These are phyloP conservation scores for Rubia yunnanensis DNA, from an alignment of 257 asterid species.

Conservation along the genomic window DNA sequence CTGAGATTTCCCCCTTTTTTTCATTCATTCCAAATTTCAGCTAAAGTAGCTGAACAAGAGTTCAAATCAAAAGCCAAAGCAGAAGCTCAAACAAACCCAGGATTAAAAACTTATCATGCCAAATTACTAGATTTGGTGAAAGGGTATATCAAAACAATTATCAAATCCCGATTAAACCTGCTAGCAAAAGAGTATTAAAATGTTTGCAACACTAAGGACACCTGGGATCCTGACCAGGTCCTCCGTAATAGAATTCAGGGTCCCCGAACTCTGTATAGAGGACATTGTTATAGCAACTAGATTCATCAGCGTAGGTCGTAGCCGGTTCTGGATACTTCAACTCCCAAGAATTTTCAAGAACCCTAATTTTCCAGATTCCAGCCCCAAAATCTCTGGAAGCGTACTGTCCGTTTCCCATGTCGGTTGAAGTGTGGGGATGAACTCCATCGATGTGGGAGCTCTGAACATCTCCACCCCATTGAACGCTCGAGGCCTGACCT, in stretches of 20 bases:
- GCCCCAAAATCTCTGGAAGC: background rate
- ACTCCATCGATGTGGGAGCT: conserved; percentile 35
- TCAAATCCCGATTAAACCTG: no score
- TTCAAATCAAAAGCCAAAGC: no score
- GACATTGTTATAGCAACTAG: conserved; percentile 30
- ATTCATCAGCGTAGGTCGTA: conserved; percentile 33
- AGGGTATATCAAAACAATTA: no score
- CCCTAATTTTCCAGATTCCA: conserved; percentile 34
- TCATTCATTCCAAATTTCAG: no score
- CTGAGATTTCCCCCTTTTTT: no score
- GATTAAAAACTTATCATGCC: no score
- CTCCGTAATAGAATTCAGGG: conserved; percentile 66
- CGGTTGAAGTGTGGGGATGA: conserved; percentile 44
- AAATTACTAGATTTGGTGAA: no score
- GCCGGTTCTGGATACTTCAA: conserved; percentile 33
- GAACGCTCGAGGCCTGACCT: conserved; percentile 31
- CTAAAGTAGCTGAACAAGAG: no score
- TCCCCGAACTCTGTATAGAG: conserved; percentile 29
- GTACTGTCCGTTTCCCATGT: conserved; percentile 49
- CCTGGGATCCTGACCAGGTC: conserved; percentile 37
- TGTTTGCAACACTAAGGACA: conserved; percentile 26
- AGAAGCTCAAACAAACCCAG: no score
- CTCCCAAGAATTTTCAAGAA: conserved; percentile 24
- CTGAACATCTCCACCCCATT: conserved; percentile 78
- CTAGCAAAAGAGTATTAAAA: no score